Conservation (phyloP, 2,329 filamentous ascomycete genomes). For the Samsoniella hepiali region DNA sequence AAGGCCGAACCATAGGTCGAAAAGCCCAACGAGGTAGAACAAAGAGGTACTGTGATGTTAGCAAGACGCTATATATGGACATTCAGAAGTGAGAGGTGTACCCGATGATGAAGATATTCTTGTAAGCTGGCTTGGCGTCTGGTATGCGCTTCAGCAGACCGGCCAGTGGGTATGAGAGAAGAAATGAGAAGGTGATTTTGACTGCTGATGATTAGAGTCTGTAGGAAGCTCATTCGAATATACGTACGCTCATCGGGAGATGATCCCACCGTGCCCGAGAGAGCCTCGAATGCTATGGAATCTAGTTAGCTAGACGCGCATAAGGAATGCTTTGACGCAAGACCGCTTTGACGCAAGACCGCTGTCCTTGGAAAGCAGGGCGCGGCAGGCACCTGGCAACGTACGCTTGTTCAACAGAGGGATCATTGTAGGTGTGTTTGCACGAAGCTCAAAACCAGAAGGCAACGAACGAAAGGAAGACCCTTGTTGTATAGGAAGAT, state of each 20-base stretch:
- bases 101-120: conserved; percentile 85
- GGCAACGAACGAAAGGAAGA: too few relatives aligned
- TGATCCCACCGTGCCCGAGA: conserved; percentile 40
- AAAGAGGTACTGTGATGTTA: conserved; percentile 59
- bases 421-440: conserved; percentile 4
- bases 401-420: conserved; percentile 15
- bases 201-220: conserved; percentile 51
- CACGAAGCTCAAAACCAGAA: not conserved
- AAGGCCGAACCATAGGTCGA: conserved; percentile 84
- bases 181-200: conserved; percentile 86
- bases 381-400: not conserved
- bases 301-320: not conserved
- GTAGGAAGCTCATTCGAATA: not conserved
- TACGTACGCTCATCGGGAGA: conserved; percentile 46
- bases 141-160: conserved; percentile 86
- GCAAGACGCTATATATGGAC: not conserved
- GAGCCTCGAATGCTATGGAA: conserved; percentile 41
- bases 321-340: not conserved
- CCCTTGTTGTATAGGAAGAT: not conserved
- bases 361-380: not conserved
- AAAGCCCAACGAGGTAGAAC: conserved; percentile 92
- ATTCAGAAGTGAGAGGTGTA: conserved; percentile 33
- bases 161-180: conserved; percentile 89
- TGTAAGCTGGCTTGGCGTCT: conserved; percentile 75
- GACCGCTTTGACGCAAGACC: not conserved